Evolutionary conservation across 768 basidiomycete species (phyloP), one percentile per base, ranked within the genome.

Genomic region (Tricholoma flavovirens): DNA sequence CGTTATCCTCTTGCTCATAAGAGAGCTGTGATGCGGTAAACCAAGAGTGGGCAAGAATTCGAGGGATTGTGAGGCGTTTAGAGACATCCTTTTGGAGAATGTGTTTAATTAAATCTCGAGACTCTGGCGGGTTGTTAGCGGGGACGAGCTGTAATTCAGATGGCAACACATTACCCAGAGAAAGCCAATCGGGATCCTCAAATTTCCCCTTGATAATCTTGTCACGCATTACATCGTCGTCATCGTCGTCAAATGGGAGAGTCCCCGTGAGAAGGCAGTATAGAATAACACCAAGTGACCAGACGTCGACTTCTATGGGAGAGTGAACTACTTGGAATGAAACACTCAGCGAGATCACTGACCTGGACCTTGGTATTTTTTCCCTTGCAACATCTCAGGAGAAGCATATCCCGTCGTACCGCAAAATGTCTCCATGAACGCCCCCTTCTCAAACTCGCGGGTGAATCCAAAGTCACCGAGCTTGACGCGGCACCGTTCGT

Each of bases 391-490:
- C 85, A 98, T 96, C 72, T 97, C 94, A 2, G 94, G 94, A 24
- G 90, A 82, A 4, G 94, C 94, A 69, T 98, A 89, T 12, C 91
- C 93, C 1, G 94, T 96, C 9, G 94, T 97, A 9, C 95, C 94
- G 65, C 94, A 98, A 66, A 89, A 96, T 0, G 94, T 97, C 66
- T 97, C 94, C 81, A 98, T 83, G 29, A 88, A 77, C 2, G 72
- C 66, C 2, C 87, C 87, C 14, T 78, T 76, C 59, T 95, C 90
- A 70, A 88, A 96, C 72, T 96, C 94, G 35, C 94, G 80, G 11
- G 93, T 95, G 65, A 98, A 97, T 3, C 94, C 94, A 69, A 98
- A 90, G 70, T 98, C 94, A 2, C 93, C 93, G 11, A 98, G 81
- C 70, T 97, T 98, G 64, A 98, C 84, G 54, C 89, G 82, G 69